Evolutionary conservation across 2,329 filamentous ascomycete species (phyloP).

Genomic region (Trichoderma oligosporum): DNA sequence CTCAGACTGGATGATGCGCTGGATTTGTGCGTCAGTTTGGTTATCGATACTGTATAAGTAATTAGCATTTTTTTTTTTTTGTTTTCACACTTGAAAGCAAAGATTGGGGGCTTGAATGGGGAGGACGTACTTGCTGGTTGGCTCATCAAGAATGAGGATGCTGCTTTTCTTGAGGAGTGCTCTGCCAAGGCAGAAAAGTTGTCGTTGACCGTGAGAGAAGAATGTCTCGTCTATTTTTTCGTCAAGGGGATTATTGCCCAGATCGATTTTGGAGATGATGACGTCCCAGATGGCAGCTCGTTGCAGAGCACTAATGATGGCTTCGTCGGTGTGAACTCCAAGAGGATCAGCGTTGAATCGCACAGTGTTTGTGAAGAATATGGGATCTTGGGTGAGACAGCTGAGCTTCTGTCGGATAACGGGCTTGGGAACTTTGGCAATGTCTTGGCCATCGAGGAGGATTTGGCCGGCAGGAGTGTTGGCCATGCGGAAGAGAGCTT

Average conservation of each 20-base stretch:
- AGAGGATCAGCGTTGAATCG: slow-evolving; percentile 50
- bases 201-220: slow-evolving; percentile 34
- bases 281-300: slow-evolving; percentile 46
- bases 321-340: slow-evolving; percentile 35
- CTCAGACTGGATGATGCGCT: slow-evolving; percentile 30
- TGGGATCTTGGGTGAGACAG: slow-evolving; percentile 50
- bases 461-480: slow-evolving; percentile 43
- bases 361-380: slow-evolving; percentile 48
- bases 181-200: slow-evolving; percentile 33
- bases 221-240: slow-evolving; percentile 36
- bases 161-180: slow-evolving; percentile 30
- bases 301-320: slow-evolving; percentile 43
- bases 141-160: slow-evolving; percentile 37
- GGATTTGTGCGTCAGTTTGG: slow-evolving; percentile 30
- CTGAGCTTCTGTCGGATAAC: slow-evolving; percentile 36
- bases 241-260: slow-evolving; percentile 28
- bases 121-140: slow-evolving; percentile 35
- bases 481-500: slow-evolving; percentile 47
- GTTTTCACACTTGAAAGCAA: neutral
- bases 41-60: slow-evolving; percentile 27
- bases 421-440: slow-evolving; percentile 27
- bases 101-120: neutral
- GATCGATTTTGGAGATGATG: slow-evolving; percentile 39
- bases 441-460: slow-evolving; percentile 44
- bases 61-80: neutral